Conservation (phyloP, 1,284 basidiomycete genomes). For the Boletus holoroseus region DNA sequence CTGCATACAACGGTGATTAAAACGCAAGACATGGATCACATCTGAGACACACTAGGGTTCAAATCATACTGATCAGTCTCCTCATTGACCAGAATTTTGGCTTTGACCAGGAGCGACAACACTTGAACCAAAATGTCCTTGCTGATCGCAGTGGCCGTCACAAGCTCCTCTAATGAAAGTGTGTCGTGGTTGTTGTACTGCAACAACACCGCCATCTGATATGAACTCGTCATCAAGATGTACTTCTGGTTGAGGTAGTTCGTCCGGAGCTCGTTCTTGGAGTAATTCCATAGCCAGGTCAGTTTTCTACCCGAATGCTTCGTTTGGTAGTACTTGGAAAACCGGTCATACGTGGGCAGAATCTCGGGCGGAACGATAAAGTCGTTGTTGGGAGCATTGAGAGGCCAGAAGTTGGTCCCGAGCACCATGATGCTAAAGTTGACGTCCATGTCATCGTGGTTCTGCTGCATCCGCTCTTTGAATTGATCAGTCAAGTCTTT, state of each 20-base stretch:
- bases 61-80: constrained; percentile 87
- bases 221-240: constrained; percentile 92
- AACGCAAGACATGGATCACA: not conserved
- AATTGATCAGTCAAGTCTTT: constrained; percentile 96
- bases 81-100: constrained; percentile 82
- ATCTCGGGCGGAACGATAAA: constrained; percentile 90
- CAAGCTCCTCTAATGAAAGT: constrained; percentile 75
- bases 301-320: constrained; percentile 94
- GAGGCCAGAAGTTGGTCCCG: constrained; percentile 95
- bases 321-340: constrained; percentile 89
- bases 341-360: constrained; percentile 82
- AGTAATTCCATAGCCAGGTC: constrained; percentile 98
- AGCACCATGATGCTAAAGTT: constrained; percentile 93
- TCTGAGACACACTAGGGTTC: constrained; percentile 64
- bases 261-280: constrained; percentile 92
- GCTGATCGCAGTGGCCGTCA: constrained; percentile 77
- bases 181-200: constrained; percentile 93
- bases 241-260: constrained; percentile 93
- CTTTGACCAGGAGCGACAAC: constrained; percentile 79
- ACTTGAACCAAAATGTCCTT: constrained; percentile 85
- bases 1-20: constrained; percentile 36
- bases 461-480: constrained; percentile 89
- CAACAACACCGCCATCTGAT: constrained; percentile 91
- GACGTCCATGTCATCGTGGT: constrained; percentile 79
- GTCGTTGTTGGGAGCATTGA: constrained; percentile 78